Conservation (phyloP, 2,329 filamentous ascomycete species). For the Fusarium sp. region DNA sequence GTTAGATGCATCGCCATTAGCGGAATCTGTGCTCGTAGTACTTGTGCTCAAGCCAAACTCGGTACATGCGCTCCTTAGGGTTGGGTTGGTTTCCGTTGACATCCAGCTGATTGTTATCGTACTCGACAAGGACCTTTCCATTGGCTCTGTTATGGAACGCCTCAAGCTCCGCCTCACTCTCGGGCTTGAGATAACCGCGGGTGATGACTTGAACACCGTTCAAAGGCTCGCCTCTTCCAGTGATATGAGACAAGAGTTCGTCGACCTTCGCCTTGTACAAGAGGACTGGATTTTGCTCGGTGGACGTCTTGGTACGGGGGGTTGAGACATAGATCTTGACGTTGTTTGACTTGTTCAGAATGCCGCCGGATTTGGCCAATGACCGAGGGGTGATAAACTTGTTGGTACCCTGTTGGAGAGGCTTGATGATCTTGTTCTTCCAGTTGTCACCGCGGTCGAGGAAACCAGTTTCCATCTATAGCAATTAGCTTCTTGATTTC, state of each 20-base stretch:
- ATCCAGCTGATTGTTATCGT: background rate
- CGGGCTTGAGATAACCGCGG: background rate
- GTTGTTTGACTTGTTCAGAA: background rate
- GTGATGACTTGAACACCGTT: background rate
- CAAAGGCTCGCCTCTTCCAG: background rate
- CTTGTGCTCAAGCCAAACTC: background rate
- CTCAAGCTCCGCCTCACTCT: background rate
- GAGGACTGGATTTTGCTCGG: background rate
- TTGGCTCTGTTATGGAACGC: background rate
- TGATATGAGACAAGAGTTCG: background rate
- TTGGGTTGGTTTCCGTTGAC: background rate
- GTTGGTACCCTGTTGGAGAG: background rate
- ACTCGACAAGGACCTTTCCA: conserved; percentile 1
- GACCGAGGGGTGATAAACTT: background rate
- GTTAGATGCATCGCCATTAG: background rate
- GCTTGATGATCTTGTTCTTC: background rate
- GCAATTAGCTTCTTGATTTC: background rate
- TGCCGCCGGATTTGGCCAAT: background rate
- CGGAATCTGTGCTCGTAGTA: background rate
- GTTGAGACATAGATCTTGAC: background rate
- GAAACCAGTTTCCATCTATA: background rate
- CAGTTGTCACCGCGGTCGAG: background rate
- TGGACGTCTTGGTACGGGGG: background rate
- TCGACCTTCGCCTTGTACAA: background rate
- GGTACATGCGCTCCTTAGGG: background rate